Evolutionary conservation across 192 early-diverging fungal genomes (phyloP).

Genomic region (Coemansia sp.): DNA sequence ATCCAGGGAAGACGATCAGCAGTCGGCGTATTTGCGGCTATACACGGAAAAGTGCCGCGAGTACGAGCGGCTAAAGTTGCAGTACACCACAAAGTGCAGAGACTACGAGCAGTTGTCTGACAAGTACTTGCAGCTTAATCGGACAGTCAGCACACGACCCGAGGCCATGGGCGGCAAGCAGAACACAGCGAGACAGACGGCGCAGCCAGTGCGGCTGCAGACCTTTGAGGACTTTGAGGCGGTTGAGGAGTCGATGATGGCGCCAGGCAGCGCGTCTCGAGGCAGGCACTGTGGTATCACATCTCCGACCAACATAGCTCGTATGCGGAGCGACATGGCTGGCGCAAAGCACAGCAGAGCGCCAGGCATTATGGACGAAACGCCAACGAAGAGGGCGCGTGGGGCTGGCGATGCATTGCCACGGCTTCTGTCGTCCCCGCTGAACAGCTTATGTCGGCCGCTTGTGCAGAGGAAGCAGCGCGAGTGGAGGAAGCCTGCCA

Average conservation of each 20-base stretch:
- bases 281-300: conserved; percentile 8
- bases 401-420: conserved; percentile 12
- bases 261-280: conserved; percentile 14
- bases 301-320: background rate
- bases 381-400: conserved; percentile 31
- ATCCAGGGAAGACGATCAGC: background rate
- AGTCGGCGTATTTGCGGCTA: conserved; percentile 12
- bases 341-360: background rate
- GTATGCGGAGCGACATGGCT: background rate
- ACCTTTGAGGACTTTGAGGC: conserved; percentile 46
- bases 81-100: conserved; percentile 32
- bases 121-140: conserved; percentile 17
- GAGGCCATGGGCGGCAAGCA: background rate
- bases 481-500: conserved; percentile 1
- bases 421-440: conserved; percentile 29
- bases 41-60: conserved; percentile 40
- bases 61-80: conserved; percentile 23
- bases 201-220: background rate
- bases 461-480: conserved; percentile 9
- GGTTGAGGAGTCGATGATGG: conserved; percentile 25
- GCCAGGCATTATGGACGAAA: conserved; percentile 1
- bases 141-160: background rate
- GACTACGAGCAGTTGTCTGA: conserved; percentile 33
- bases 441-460: conserved; percentile 7
- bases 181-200: background rate